Evolutionary conservation across 306 rosid species (phyloP).

Genomic region (Trifolium dubium): DNA sequence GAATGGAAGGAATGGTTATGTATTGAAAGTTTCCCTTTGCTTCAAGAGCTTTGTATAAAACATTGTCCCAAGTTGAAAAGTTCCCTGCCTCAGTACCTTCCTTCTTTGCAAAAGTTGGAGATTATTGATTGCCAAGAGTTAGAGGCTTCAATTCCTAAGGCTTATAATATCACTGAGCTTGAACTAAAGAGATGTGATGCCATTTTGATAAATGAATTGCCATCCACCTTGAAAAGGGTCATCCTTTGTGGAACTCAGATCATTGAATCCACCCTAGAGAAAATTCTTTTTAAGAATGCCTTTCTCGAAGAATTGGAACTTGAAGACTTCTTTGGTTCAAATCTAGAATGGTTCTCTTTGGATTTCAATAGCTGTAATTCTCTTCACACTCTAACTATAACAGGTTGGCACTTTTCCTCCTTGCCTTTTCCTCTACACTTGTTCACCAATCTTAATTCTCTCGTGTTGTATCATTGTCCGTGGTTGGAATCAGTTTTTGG

Average conservation of each 20-base stretch:
- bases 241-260: not conserved
- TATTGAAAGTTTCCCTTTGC: slow-evolving; percentile 2
- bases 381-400: not conserved
- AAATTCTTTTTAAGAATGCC: not conserved
- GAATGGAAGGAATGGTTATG: slow-evolving; percentile 36
- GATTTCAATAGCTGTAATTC: not conserved
- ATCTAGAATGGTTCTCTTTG: not conserved
- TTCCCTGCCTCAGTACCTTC: not conserved
- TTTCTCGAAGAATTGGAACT: not conserved
- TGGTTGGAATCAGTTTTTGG: not conserved
- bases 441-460: not conserved
- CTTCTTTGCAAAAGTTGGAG: slow-evolving; percentile 7
- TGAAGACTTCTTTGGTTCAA: not conserved
- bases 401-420: not conserved
- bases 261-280: not conserved
- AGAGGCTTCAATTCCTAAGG: not conserved
- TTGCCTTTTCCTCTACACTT: not conserved
- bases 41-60: slow-evolving; percentile 3
- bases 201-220: not conserved
- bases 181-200: not conserved
- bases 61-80: slow-evolving; percentile 11
- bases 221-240: not conserved
- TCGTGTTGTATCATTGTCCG: not conserved
- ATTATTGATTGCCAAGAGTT: not conserved
- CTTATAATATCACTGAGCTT: not conserved